Evolutionary conservation across 2,329 filamentous ascomycete genomes (phyloP).

Genomic region (Diaporthe vexans): DNA sequence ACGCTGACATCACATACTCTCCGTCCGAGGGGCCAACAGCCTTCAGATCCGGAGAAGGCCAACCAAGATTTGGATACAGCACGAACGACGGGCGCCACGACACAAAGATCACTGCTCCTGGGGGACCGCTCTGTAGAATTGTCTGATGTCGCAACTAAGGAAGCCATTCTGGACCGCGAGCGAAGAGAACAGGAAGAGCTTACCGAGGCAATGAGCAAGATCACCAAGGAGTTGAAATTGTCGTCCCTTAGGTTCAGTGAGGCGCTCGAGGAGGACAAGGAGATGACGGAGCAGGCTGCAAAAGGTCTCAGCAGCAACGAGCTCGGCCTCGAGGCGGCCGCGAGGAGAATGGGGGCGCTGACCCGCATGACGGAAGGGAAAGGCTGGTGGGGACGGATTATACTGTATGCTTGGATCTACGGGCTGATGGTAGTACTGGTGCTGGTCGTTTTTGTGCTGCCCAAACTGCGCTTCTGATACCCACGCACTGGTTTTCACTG

Average conservation of each 20-base stretch:
- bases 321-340: constrained; percentile 81
- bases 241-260: constrained; percentile 80
- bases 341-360: constrained; percentile 82
- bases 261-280: constrained; percentile 79
- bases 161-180: constrained; percentile 82
- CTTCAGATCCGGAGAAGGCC: constrained; percentile 36
- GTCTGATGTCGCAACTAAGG: constrained; percentile 65
- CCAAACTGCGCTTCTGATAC: constrained; percentile 85
- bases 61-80: constrained; percentile 33
- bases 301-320: constrained; percentile 84
- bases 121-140: constrained; percentile 37
- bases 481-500: neutral
- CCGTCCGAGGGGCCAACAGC: constrained; percentile 47
- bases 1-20: constrained; percentile 53
- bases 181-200: constrained; percentile 86
- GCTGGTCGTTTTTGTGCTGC: constrained; percentile 85
- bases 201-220: constrained; percentile 83
- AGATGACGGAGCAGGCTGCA: constrained; percentile 78
- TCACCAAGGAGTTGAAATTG: constrained; percentile 83
- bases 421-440: constrained; percentile 84
- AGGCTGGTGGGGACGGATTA: constrained; percentile 87
- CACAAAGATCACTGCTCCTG: constrained; percentile 35
- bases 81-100: constrained; percentile 42
- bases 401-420: constrained; percentile 88
- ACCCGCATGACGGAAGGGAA: constrained; percentile 87